phyloP scores from a whole-genome alignment of 345 rosid genomes.

The Kandelia obovata region DNA sequence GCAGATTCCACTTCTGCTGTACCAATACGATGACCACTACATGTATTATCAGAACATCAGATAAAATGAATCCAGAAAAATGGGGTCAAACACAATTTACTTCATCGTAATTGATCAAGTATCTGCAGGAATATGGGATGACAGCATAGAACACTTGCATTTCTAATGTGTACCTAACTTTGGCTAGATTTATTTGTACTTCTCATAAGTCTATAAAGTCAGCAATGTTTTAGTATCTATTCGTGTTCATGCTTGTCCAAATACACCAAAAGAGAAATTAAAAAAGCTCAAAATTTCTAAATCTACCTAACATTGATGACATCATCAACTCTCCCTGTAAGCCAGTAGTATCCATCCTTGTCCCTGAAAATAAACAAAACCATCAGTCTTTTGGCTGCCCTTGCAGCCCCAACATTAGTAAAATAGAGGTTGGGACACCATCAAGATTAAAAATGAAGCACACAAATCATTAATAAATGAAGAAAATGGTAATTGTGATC shows the following conservation, averaged over 20 bases:
- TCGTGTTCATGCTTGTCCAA: background rate
- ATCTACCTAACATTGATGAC: conserved; percentile 93
- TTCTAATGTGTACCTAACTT: too few relatives aligned
- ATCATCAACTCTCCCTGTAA: conserved; percentile 97
- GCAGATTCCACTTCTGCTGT: conserved; percentile 99
- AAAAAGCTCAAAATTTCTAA: conserved; percentile 27
- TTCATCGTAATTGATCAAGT: background rate
- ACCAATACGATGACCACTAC: conserved; percentile 97
- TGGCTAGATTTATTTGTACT: too few relatives aligned
- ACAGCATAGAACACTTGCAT: too few relatives aligned
- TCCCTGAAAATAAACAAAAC: conserved; percentile 64
- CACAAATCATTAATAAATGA: background rate
- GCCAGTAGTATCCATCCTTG: conserved; percentile 96
- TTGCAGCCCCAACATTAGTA: background rate
- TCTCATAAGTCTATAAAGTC: too few relatives aligned
- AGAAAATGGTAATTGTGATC: background rate
- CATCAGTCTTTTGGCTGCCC: conserved; percentile 11
- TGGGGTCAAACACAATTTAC: background rate
- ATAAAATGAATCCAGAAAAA: background rate
- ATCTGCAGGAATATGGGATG: too few relatives aligned
- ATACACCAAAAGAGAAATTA: background rate
- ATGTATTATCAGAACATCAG: conserved; percentile 16
- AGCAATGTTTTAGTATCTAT: conserved; percentile 31
- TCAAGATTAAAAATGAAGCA: background rate
- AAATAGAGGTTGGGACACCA: background rate